Evolutionary conservation across 768 basidiomycete species (phyloP).

Genomic region (Trametes coccinea): DNA sequence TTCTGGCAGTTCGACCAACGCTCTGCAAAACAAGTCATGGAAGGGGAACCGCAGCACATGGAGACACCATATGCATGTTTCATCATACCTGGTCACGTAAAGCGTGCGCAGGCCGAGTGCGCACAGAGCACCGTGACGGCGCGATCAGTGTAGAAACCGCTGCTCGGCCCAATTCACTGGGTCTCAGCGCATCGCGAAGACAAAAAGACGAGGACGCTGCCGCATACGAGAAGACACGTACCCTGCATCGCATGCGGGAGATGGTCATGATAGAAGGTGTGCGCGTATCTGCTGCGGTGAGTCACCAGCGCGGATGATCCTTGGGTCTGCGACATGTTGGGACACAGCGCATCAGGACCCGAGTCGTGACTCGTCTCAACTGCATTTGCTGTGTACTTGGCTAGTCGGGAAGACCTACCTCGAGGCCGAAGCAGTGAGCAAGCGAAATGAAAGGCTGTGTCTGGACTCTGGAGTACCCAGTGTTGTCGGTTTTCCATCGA

Average conservation of each 20-base stretch:
- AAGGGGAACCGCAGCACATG: conserved; percentile 14
- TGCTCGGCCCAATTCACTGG: background rate
- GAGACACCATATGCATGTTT: conserved; percentile 9
- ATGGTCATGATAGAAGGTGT: conserved; percentile 6
- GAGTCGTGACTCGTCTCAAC: conserved; percentile 8
- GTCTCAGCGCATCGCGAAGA: background rate
- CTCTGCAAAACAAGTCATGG: background rate
- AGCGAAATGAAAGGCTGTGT: background rate
- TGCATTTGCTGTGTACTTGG: background rate
- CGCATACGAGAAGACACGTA: background rate
- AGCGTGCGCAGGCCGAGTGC: background rate
- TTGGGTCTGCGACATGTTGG: background rate
- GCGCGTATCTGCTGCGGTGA: background rate
- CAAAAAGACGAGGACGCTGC: background rate
- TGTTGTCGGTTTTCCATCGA: background rate
- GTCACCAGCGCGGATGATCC: background rate
- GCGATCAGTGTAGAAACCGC: background rate
- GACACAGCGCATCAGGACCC: conserved; percentile 2
- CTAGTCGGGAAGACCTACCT: background rate
- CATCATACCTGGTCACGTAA: conserved; percentile 15
- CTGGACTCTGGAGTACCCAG: background rate
- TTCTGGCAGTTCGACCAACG: background rate
- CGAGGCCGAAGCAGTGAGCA: conserved; percentile 6
- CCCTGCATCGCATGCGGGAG: conserved; percentile 7
- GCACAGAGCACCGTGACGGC: background rate